Evolutionary conservation across 23 red algal species (phyloP), one percentile per base, ranked within the genome.

Genomic region (Gracilaria vermiculophylla): DNA sequence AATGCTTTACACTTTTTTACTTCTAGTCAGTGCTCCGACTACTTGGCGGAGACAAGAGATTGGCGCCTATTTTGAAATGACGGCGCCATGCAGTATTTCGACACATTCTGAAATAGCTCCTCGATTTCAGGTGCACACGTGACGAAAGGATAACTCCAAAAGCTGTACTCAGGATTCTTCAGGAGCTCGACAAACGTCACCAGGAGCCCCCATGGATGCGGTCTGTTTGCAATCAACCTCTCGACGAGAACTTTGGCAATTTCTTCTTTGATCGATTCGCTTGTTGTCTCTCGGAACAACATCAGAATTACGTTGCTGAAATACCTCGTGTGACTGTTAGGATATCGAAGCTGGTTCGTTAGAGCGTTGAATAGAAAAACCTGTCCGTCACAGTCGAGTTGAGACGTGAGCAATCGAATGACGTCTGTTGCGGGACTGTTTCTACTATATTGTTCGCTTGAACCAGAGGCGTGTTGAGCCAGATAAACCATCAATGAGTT

Each of bases 181-280:
- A 99, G 83, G 0, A 99, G 81, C 79, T 99, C 92, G 16, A 99
- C 81, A 87, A 99, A 99, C 9, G 92, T 94, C n/a, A 95, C 70
- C 11, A 99, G 57, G 16, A 99, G 86, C 16, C 97, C 97, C 97
- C 97, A 99, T 35, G 97, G 97, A 83, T 99, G 97, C 24, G 97
- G 97, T 52, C 93, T 47, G 58, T 92, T 94, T 1, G 97, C 97
- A 85, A 99, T 91, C 10, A 95, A 60, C 28, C 97, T 76, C 77
- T 99, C 97, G 27, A 99, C 81, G 21, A 99, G 81, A 40, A 99
- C 97, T 14, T 93, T 57, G 8, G 93, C 78, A 24, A 99, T 87
- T 76, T 95, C 92, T 44, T 99, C 97, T 36, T 94, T 90, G 37
- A 95, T 82, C 32, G 61, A 76, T 31, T 92, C 97, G 28, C 89